Evolutionary conservation across 352 stramenopile species (phyloP).

Genomic region (Globisporangium echinulatum): DNA sequence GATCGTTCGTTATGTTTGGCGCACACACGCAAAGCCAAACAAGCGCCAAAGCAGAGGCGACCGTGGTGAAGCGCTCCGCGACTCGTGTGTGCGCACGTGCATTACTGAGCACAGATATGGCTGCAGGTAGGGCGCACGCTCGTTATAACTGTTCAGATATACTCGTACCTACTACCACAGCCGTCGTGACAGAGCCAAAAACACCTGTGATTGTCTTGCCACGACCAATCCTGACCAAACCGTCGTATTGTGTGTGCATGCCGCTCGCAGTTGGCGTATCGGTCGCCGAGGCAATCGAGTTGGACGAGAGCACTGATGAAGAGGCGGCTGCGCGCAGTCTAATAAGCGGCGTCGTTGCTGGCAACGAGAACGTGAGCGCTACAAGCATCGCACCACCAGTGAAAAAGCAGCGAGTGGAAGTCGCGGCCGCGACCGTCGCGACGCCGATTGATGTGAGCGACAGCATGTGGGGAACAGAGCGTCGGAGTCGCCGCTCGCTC

Average conservation of each 20-base stretch:
- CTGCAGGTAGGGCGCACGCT: too few species aligned
- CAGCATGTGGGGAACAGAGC: neutral
- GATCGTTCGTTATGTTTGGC: too few species aligned
- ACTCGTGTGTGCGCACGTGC: too few species aligned
- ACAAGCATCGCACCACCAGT: neutral
- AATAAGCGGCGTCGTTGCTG: neutral
- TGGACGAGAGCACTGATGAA: conserved; percentile 52
- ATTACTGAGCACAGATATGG: too few species aligned
- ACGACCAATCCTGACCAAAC: neutral
- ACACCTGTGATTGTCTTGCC: neutral
- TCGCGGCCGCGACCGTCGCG: neutral
- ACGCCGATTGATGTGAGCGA: too few species aligned
- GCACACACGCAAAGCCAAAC: too few species aligned
- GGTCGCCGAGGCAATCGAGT: conserved; percentile 25
- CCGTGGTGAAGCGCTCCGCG: too few species aligned
- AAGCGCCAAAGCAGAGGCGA: too few species aligned
- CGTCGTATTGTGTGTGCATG: neutral
- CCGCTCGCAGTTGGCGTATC: neutral
- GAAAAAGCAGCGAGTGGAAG: conserved; percentile 11
- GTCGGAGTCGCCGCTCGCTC: conserved; percentile 18
- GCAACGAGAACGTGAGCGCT: neutral
- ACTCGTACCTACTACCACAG: too few species aligned
- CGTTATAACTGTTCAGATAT: too few species aligned
- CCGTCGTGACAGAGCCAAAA: too few species aligned
- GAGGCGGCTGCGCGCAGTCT: conserved; percentile 2